Evolutionary conservation across 1,139 yeast genomes (phyloP), one percentile per base, ranked within the genome.

Genomic region (Blastobotrys petasosporus): DNA sequence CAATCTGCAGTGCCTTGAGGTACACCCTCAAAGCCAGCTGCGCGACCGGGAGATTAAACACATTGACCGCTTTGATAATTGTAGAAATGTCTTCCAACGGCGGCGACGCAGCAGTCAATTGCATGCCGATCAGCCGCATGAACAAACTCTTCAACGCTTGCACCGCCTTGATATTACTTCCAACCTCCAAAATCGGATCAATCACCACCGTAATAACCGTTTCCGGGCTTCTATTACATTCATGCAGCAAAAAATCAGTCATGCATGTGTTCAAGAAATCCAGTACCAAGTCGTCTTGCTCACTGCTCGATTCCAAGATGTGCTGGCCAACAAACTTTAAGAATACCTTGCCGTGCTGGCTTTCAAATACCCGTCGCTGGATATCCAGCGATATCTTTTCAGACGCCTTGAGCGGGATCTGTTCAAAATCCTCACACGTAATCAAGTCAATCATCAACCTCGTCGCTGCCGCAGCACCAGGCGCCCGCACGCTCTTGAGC

Each of bases 11-110:
- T 6, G 42, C 31, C 25, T 39, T 40, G 3, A 55, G 17, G 3
- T 59, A 33, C 12, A 60, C 50, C 31, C 65, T 65, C 46, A 71
- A 58, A n/a, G 79, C 58, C 16, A 78, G 59, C 55, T 81, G 86
- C 44, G 71, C 68, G 1, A 78, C 55, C 0, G 79, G 74, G 29
- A 81, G 56, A 54, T 77, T 80, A 59, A 78, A 79, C 44, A 76
- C 79, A 51, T 75, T 71, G n/a, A 69, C 63, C 1, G 41, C 37
- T 12, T 50, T 52, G 23, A 58, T 39, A 4, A 62, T 34, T n/a
- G 42, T 46, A 13, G 47, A 31, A 25, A 61, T 44, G 12, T 60
- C 58, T 2, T 47, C 47, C 25, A 46, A 48, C 11, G 48, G 34
- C 12, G 42, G 39, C 9, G 33, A 34, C 11, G 11, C 32, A n/a